These are phyloP conservation scores for Fusarium xylarioides DNA, from an alignment of 2,329 filamentous ascomycete species.

Conservation along the genomic window DNA sequence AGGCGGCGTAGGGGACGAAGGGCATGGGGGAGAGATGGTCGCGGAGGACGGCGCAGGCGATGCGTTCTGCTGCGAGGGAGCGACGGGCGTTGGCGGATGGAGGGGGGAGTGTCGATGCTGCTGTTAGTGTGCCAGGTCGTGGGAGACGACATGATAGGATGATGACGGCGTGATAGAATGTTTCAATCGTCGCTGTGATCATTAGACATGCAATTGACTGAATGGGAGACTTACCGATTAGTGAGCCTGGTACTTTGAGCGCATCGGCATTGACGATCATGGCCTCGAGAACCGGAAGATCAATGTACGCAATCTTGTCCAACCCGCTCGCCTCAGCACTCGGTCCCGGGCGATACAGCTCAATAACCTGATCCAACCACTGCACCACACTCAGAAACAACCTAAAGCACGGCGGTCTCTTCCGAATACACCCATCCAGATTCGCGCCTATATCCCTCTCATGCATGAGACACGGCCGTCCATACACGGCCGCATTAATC, in stretches of 20 bases:
- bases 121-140: slow-evolving; percentile 50
- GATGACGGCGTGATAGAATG: slow-evolving; percentile 71
- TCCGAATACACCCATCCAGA: slow-evolving; percentile 59
- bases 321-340: slow-evolving; percentile 51
- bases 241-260: slow-evolving; percentile 56
- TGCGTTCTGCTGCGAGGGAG: slow-evolving; percentile 66
- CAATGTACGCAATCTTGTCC: slow-evolving; percentile 58
- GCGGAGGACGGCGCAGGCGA: slow-evolving; percentile 62
- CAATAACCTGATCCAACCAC: slow-evolving; percentile 67
- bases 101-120: slow-evolving; percentile 55
- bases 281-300: slow-evolving; percentile 65
- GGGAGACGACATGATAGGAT: slow-evolving; percentile 69
- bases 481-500: slow-evolving; percentile 67
- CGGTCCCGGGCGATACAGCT: slow-evolving; percentile 65
- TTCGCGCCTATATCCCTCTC: slow-evolving; percentile 67
- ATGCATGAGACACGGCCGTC: slow-evolving; percentile 67
- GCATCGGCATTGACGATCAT: slow-evolving; percentile 65
- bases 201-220: slow-evolving; percentile 25
- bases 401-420: slow-evolving; percentile 64
- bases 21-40: slow-evolving; percentile 64
- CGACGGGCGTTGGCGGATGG: slow-evolving; percentile 64
- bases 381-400: slow-evolving; percentile 64
- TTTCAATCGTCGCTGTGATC: slow-evolving; percentile 64
- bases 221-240: slow-evolving; percentile 55
- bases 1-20: slow-evolving; percentile 69